Base-by-base conservation (phyloP, 495 filamentous ascomycete genomes). In the Mycothermus thermophilus region DNA sequence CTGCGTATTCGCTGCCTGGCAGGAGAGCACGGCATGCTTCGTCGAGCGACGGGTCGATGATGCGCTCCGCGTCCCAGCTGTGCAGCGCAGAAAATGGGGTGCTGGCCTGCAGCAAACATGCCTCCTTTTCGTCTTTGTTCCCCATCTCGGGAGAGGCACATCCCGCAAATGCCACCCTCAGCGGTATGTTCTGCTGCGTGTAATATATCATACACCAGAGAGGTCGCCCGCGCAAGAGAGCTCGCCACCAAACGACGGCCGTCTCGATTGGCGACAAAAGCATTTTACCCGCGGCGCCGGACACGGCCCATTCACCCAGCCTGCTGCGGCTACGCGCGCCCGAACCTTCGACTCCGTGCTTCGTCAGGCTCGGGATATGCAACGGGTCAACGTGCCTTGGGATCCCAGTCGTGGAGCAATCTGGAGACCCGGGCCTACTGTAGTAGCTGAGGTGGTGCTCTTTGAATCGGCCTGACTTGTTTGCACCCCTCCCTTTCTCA, bases 291-390 rank as follows among this genome's bases (percentile, higher is more conserved):
- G 47, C 44, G 26, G 48, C 50, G 38, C 44, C 44, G 51, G 41
- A 54, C 51, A 49, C 43, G 34, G 41, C 40, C 44, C 52, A 51
- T 56, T 54, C 50, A 54, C 47, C 50, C 50, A 54, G 41, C 6
- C 35, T 33, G 40, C 49, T 48, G 52, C 52, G 50, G 50, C 42
- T 53, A 51, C 52, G 43, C 50, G 50, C 42, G 42, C 52, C 47
- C 47, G 38, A 43, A 48, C 44, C 34, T 42, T 39, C 46, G 46
- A 42, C 44, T 46, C 31, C 28, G n/a, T 41, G 22, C 22, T 33
- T 33, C 33, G 40, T 40, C 35, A 37, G 35, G 34, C 35, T 30
- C 23, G 37, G 30, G 23, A 18, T 11, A 28, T 39, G n/a, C n/a
- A n/a, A n/a, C n/a, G n/a, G n/a, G n/a, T n/a, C n/a, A n/a, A n/a